Base-by-base conservation (phyloP, 2,329 filamentous ascomycete genomes). In the Trichoderma sp. region DNA sequence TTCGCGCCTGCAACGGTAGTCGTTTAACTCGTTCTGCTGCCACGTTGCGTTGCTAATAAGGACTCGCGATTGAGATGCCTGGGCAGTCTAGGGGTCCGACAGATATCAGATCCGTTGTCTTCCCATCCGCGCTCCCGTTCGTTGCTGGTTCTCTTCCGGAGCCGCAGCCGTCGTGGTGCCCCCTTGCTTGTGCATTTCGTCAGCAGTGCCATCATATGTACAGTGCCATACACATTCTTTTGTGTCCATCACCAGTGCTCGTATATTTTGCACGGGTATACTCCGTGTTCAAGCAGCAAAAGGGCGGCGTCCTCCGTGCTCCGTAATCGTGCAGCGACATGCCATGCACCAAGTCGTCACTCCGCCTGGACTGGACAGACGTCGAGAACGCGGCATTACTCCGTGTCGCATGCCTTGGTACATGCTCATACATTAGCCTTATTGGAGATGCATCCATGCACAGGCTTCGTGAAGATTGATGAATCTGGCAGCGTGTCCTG, bases 281-380 rank as follows among this genome's bases (percentile, higher is more conserved):
- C 35, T 38, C 35, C 35, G 56, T 60, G n/a, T 18, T 5, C 65
- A 24, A 65, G 35, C 21, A 65, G 63, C 35, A 24, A 12, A 65
- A 65, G 35, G 67, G 35, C 67, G 67, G 67, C 41, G 67, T 18
- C n/a, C 67, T 71, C 67, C 53, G 67, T 71, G 67, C 53, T 45
- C 67, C 67, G 53, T 71, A 45, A 62, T 71, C 53, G 21, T 71
- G 67, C 67, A 62, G 67, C 53, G 24, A 45, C 41, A 45, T 45
- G 41, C 16, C 21, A 62, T 71, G 67, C 53, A 71, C 29, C 67
- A 27, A 14, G 53, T 59, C 56, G 16, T 45, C 63, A 38, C 63
- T n/a, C 67, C 67, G 67, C 67, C 4, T 71, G 33, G 53, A 24
- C 53, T 31, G 21, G 24, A 69, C 50, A 21, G 50, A 24, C 50